Conservation (phyloP, 192 early-diverging fungal species). For the Mortierella hygrophila region DNA sequence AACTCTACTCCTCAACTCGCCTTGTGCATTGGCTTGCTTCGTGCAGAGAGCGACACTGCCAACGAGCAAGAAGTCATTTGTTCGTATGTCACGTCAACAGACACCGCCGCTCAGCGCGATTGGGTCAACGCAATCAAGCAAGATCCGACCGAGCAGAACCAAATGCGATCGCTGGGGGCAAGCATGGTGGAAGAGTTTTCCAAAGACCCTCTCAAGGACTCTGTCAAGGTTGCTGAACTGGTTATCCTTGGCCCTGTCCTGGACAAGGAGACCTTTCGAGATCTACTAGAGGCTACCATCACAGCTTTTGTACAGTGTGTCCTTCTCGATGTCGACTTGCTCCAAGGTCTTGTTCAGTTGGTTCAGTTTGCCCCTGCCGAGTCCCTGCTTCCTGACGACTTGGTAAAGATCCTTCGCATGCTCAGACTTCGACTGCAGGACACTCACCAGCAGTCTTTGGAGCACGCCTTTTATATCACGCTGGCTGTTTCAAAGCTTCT, state of each 20-base stretch:
- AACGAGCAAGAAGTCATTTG: neutral
- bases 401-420: neutral
- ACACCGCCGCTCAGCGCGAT: neutral
- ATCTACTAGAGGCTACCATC: neutral
- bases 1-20: neutral
- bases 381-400: neutral
- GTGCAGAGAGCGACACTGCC: neutral
- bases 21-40: neutral
- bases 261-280: neutral
- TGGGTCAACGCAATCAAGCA: neutral
- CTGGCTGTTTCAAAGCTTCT: neutral
- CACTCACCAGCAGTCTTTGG: neutral
- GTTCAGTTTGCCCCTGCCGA: conserved; percentile 2
- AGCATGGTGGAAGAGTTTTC: neutral
- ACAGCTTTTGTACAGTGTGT: neutral
- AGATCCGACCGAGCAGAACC: neutral
- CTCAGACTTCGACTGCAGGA: neutral
- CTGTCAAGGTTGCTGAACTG: neutral
- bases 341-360: conserved; percentile 5
- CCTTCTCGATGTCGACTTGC: neutral
- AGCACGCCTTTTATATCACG: neutral
- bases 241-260: neutral
- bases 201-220: neutral
- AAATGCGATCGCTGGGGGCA: neutral
- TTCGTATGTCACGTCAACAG: neutral